phyloP scores from a whole-genome alignment of 305 asterid species.

The Fraxinus sp. region DNA sequence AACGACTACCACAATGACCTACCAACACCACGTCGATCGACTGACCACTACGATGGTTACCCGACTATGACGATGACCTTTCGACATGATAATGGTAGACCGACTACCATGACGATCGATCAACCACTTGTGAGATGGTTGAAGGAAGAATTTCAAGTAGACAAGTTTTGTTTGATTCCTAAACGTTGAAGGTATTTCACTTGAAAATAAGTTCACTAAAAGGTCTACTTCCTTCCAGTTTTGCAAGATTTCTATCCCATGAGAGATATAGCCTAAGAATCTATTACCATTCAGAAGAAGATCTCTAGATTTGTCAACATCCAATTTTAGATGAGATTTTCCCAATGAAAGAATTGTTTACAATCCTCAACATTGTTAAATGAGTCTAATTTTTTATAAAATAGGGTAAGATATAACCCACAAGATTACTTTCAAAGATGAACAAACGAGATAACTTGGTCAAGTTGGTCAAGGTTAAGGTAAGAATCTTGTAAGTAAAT shows the following conservation, averaged over 20 bases:
- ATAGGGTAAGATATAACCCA: constrained; percentile 44
- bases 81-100: too few species aligned
- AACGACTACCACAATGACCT: background rate
- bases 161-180: too few species aligned
- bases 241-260: too few species aligned
- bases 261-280: too few species aligned
- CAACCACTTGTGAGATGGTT: background rate
- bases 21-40: background rate
- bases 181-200: too few species aligned
- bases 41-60: too few species aligned
- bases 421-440: constrained; percentile 41
- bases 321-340: constrained; percentile 59
- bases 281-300: constrained; percentile 44
- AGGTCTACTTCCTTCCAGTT: too few species aligned
- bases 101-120: too few species aligned
- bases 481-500: constrained; percentile 50
- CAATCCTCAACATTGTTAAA: constrained; percentile 46
- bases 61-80: too few species aligned
- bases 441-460: constrained; percentile 25
- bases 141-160: background rate
- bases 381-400: constrained; percentile 50
- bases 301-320: constrained; percentile 29
- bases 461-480: constrained; percentile 37
- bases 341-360: constrained; percentile 32
- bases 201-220: background rate